These are phyloP conservation scores for Camellia sinensis DNA, from an alignment of 148 eudicot genomes.

Conservation along the genomic window DNA sequence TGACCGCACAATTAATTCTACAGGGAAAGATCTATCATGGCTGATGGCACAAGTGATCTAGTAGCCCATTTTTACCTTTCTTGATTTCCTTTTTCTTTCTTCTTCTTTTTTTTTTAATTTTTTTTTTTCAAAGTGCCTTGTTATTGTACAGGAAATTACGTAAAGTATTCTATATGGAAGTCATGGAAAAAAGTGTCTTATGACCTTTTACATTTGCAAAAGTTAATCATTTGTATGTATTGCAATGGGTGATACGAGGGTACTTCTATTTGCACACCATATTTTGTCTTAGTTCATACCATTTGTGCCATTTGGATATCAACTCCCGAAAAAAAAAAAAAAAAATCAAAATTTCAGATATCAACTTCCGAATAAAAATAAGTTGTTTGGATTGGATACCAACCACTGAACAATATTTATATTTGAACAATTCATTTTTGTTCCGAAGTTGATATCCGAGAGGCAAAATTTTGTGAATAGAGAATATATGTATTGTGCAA, in stretches of 20 bases:
- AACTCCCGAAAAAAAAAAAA: no score
- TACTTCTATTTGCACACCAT: background rate
- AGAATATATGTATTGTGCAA: no score
- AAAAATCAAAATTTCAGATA: no score
- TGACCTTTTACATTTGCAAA: background rate
- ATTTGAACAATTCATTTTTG: no score
- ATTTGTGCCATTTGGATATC: no score
- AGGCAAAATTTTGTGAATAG: no score
- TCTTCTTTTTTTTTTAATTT: background rate
- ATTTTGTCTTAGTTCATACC: no score
- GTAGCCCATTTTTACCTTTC: background rate
- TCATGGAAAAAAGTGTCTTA: background rate
- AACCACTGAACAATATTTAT: no score
- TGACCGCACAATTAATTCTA: background rate
- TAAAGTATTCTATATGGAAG: background rate
- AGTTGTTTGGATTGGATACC: no score
- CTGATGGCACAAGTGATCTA: background rate
- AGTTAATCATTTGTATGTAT: background rate
- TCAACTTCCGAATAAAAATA: no score
- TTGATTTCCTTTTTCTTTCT: background rate
- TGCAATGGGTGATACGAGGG: background rate
- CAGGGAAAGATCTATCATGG: background rate
- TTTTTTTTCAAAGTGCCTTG: background rate
- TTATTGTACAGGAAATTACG: background rate
- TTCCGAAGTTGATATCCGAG: no score